phyloP scores from a whole-genome alignment of 2,329 filamentous ascomycete species.

The Calonectria henricotiae region DNA sequence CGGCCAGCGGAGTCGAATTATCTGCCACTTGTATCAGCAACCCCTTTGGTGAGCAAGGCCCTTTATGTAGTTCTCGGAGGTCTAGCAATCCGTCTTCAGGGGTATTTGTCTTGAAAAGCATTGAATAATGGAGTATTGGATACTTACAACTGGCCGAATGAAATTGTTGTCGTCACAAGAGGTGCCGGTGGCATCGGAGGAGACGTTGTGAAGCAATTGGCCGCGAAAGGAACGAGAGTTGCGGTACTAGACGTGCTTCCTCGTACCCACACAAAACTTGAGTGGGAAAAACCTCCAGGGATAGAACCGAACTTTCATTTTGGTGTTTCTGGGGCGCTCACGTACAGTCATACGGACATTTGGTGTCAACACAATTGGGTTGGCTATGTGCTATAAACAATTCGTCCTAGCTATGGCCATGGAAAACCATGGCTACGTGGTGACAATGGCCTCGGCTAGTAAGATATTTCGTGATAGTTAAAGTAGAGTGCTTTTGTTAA shows the following conservation, averaged over 20 bases:
- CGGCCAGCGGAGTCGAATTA: not conserved
- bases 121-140: constrained; percentile 8
- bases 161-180: constrained; percentile 6
- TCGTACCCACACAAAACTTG: not conserved
- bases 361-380: constrained; percentile 1
- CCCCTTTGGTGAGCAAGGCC: not conserved
- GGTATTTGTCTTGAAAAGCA: not conserved
- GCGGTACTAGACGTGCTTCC: not conserved
- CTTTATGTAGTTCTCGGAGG: not conserved
- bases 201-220: not conserved
- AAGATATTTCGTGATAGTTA: not conserved
- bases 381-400: constrained; percentile 16
- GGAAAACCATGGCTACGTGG: not conserved
- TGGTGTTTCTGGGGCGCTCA: too few species aligned
- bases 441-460: constrained; percentile 15
- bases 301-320: not conserved
- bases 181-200: constrained; percentile 10
- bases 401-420: constrained; percentile 1
- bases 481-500: not conserved
- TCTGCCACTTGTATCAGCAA: not conserved
- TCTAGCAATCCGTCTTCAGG: not conserved
- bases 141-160: constrained; percentile 7
- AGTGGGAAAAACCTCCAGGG: not conserved
- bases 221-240: not conserved
- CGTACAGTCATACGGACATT: not conserved